Evolutionary conservation across 345 rosid genomes (phyloP).

Genomic region (Linum lewisii): DNA sequence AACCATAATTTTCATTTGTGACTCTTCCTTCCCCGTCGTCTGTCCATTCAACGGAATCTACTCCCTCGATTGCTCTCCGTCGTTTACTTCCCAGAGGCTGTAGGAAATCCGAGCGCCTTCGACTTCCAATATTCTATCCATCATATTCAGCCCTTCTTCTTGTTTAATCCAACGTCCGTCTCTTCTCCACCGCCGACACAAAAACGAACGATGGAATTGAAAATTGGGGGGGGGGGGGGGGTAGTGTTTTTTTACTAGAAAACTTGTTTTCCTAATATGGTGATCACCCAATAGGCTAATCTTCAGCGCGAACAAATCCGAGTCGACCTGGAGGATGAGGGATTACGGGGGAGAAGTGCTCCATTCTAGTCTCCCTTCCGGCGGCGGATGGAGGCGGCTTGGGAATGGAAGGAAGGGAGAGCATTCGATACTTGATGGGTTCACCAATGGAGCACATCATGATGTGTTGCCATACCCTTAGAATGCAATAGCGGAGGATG

Average conservation of each 20-base stretch:
- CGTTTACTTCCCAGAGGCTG: slow-evolving; percentile 80
- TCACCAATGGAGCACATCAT: slow-evolving; percentile 38
- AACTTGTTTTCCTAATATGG: slow-evolving; percentile 66
- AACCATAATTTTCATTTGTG: no score
- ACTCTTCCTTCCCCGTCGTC: no score
- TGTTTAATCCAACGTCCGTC: slow-evolving; percentile 13
- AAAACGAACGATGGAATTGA: not conserved
- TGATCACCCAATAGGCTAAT: slow-evolving; percentile 78
- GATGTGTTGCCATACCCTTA: slow-evolving; percentile 35
- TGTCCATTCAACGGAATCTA: slow-evolving; percentile 44
- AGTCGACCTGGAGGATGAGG: slow-evolving; percentile 18
- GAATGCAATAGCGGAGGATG: slow-evolving; percentile 43
- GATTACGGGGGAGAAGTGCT: no score
- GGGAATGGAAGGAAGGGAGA: slow-evolving; percentile 22
- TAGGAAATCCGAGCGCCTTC: slow-evolving; percentile 69
- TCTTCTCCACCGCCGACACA: slow-evolving; percentile 57
- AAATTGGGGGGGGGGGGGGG: no score
- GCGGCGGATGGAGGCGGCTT: slow-evolving; percentile 22
- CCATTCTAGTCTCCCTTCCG: no score
- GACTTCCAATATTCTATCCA: slow-evolving; percentile 57
- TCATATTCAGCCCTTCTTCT: slow-evolving; percentile 42
- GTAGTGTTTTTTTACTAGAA: slow-evolving; percentile 42
- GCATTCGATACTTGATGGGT: slow-evolving; percentile 38
- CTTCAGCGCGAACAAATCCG: slow-evolving; percentile 76
- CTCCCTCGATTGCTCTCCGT: slow-evolving; percentile 35